Percentiles rank a stretch among this genome's conserved stretches.
phyloP scores from a whole-genome alignment of 2,329 filamentous ascomycete species.

The Stagonosporopsis tanaceti region DNA sequence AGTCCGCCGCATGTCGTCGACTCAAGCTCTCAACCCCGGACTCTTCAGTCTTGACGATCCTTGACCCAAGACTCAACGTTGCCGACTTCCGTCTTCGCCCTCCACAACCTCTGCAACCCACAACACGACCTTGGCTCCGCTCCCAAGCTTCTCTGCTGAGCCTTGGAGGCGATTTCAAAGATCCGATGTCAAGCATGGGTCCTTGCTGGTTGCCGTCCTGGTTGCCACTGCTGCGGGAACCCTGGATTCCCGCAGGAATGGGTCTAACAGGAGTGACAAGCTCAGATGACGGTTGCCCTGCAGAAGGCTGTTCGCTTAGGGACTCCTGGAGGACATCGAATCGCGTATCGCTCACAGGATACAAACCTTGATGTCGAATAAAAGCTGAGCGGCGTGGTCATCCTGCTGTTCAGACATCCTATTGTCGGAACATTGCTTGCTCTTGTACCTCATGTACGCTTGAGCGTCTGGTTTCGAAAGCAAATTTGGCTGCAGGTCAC shows the following conservation, averaged over 20 bases:
- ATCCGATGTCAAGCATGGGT: background rate
- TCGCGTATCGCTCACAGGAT: too few relatives aligned
- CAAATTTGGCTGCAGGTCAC: too few relatives aligned
- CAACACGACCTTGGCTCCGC: constrained; percentile 9
- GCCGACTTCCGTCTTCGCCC: constrained; percentile 27
- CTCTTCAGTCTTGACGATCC: constrained; percentile 10
- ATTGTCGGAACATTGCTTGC: too few relatives aligned
- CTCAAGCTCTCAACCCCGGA: constrained; percentile 21
- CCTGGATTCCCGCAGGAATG: background rate
- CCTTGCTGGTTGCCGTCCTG: background rate
- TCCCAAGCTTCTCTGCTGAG: constrained; percentile 9
- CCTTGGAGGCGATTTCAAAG: constrained; percentile 1
- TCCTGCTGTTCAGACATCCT: too few relatives aligned
- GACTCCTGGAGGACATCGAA: too few relatives aligned
- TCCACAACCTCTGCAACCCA: constrained; percentile 13
- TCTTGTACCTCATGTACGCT: too few relatives aligned
- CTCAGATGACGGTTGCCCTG: background rate
- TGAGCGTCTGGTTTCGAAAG: too few relatives aligned
- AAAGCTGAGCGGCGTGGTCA: too few relatives aligned
- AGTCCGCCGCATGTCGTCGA: constrained; percentile 12
- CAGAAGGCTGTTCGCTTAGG: too few relatives aligned
- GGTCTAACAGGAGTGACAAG: background rate
- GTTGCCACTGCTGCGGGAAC: background rate
- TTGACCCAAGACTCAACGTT: constrained; percentile 19
- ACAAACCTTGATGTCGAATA: too few relatives aligned